Evolutionary conservation across 345 rosid genomes (phyloP).

Genomic region (Bretschneidera sinensis): DNA sequence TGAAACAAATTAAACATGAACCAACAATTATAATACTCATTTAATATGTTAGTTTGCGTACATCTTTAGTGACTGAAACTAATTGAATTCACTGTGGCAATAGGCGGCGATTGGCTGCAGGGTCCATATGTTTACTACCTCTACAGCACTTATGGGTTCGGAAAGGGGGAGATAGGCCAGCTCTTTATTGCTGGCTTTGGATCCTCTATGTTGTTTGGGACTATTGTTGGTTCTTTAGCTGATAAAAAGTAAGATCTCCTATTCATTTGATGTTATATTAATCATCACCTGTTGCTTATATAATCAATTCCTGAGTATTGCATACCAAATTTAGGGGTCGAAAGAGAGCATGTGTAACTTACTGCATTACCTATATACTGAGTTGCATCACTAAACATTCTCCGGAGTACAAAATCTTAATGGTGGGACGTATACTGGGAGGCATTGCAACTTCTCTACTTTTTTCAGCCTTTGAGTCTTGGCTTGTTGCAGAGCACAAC

Average conservation of each 20-base stretch:
- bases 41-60: no score
- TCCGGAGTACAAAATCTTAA: conserved; percentile 59
- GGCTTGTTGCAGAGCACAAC: conserved; percentile 84
- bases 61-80: no score
- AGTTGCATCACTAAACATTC: conserved; percentile 79
- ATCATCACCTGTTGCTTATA: neutral
- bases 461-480: conserved; percentile 75
- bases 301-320: neutral
- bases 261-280: neutral
- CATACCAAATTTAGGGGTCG: conserved; percentile 44
- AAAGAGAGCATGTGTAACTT: conserved; percentile 61
- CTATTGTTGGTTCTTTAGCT: conserved; percentile 75
- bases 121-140: conserved; percentile 76
- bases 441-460: conserved; percentile 76
- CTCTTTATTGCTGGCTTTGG: conserved; percentile 78
- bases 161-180: conserved; percentile 67
- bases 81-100: conserved; percentile 5
- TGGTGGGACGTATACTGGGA: conserved; percentile 71
- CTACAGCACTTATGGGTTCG: conserved; percentile 61
- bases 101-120: conserved; percentile 71
- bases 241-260: conserved; percentile 51
- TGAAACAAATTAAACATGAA: no score
- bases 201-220: conserved; percentile 79
- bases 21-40: no score
- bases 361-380: conserved; percentile 64